Evolutionary conservation across 495 filamentous ascomycete genomes (phyloP).

Genomic region (Hyaloscypha variabilis): DNA sequence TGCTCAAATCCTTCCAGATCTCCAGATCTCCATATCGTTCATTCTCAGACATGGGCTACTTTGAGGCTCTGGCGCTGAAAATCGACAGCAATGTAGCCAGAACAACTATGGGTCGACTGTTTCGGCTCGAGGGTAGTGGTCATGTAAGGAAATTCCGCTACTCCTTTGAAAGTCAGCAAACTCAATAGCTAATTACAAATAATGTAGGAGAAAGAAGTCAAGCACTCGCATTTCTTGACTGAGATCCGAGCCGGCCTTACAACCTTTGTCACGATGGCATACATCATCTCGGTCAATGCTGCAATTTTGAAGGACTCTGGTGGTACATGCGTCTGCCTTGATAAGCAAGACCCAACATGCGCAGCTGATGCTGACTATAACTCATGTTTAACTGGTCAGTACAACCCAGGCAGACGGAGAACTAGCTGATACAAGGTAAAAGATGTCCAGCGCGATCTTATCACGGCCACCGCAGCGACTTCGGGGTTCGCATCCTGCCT

Average conservation of each 20-base stretch:
- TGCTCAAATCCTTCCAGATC: too few relatives aligned
- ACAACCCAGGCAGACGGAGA: too few relatives aligned
- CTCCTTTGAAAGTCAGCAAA: too few relatives aligned
- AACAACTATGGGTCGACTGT: slow-evolving; percentile 67
- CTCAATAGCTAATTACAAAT: too few relatives aligned
- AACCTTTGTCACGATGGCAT: slow-evolving; percentile 89
- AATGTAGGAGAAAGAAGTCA: slow-evolving; percentile 53
- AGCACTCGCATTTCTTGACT: slow-evolving; percentile 70
- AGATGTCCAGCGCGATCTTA: slow-evolving; percentile 72
- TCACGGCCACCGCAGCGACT: slow-evolving; percentile 78
- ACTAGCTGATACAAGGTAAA: too few relatives aligned
- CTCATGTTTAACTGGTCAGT: slow-evolving; percentile 46
- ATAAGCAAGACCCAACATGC: slow-evolving; percentile 50
- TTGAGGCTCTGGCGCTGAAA: too few relatives aligned
- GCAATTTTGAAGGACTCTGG: slow-evolving; percentile 63
- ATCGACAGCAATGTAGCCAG: slow-evolving; percentile 41
- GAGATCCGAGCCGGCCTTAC: slow-evolving; percentile 79
- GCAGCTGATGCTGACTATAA: slow-evolving; percentile 57
- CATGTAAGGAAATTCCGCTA: slow-evolving; percentile 52
- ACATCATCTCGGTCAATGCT: slow-evolving; percentile 67
- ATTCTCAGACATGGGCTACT: too few relatives aligned
- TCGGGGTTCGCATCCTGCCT: slow-evolving; percentile 52
- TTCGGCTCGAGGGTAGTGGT: slow-evolving; percentile 70
- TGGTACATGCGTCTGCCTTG: slow-evolving; percentile 69
- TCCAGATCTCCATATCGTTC: too few relatives aligned